Evolutionary conservation across 2,329 filamentous ascomycete species (phyloP).

Genomic region (Aspergillus japonicus): DNA sequence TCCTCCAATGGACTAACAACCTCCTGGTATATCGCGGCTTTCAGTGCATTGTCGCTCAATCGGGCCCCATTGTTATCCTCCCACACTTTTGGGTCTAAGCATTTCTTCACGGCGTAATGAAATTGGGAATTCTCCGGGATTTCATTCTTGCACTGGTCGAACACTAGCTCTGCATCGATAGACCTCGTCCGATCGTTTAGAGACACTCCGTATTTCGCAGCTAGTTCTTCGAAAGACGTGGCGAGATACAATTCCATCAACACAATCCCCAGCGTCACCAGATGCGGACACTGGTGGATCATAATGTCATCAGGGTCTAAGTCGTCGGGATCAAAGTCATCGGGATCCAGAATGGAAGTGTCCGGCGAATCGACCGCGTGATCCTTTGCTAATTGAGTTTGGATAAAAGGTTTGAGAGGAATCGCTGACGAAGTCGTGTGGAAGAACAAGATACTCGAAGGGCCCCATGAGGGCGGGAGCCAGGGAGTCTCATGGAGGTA

Average conservation of each 20-base stretch:
- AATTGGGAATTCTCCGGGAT: constrained; percentile 10
- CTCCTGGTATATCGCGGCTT: constrained; percentile 5
- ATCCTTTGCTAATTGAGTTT: background rate
- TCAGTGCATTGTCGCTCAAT: background rate
- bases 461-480: background rate
- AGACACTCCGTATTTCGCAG: background rate
- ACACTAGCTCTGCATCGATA: constrained; percentile 1
- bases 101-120: constrained; percentile 4
- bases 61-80: constrained; percentile 4
- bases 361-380: background rate
- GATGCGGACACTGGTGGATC: constrained; percentile 5
- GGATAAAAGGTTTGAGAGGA: constrained; percentile 9
- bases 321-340: background rate
- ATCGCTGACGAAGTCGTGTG: background rate
- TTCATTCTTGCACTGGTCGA: constrained; percentile 6
- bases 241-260: constrained; percentile 13
- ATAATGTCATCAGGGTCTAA: constrained; percentile 11
- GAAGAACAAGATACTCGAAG: constrained; percentile 5
- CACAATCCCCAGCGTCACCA: constrained; percentile 10
- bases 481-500: constrained; percentile 9
- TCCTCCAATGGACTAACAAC: constrained; percentile 8
- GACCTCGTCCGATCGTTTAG: constrained; percentile 3
- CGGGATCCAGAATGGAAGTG: background rate
- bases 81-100: constrained; percentile 7
- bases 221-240: background rate